Evolutionary conservation across 2,329 filamentous ascomycete species (phyloP).

Genomic region (Pseudogymnoascus sp.): DNA sequence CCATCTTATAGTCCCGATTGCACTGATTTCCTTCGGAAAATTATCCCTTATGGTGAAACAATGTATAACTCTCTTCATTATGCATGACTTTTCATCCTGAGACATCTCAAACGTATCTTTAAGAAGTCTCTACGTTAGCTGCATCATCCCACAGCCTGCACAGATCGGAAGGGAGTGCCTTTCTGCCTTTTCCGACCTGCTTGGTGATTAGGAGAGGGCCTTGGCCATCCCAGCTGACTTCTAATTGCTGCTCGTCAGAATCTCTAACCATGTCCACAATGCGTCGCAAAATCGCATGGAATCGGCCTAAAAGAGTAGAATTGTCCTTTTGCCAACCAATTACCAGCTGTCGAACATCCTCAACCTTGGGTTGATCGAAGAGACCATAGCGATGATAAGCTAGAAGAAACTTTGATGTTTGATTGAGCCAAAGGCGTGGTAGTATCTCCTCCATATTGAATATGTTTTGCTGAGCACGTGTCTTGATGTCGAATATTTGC

Average conservation of each 20-base stretch:
- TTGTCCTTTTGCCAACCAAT: conserved; percentile 17
- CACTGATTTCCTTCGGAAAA: too few relatives aligned
- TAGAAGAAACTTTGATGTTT: conserved; percentile 41
- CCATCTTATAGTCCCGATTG: too few relatives aligned
- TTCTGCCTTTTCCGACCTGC: conserved; percentile 17
- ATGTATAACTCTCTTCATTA: too few relatives aligned
- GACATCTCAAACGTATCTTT: too few relatives aligned
- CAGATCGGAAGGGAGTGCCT: conserved; percentile 19
- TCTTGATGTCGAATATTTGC: conserved; percentile 33
- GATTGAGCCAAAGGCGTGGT: conserved; percentile 39
- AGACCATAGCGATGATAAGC: conserved; percentile 36
- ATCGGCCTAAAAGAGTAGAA: conserved; percentile 13
- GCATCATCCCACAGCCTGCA: background rate
- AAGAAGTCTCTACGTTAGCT: too few relatives aligned
- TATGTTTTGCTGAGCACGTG: conserved; percentile 29
- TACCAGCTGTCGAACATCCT: conserved; percentile 13
- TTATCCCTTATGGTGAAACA: too few relatives aligned
- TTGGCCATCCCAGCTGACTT: conserved; percentile 19
- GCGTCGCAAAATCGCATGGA: conserved; percentile 18
- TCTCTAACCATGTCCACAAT: conserved; percentile 19
- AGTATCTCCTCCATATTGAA: conserved; percentile 24
- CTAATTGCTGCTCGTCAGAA: conserved; percentile 13
- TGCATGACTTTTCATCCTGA: too few relatives aligned
- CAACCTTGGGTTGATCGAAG: conserved; percentile 28
- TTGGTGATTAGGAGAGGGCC: conserved; percentile 17